Percentiles rank a stretch among this genome's conserved stretches.
Evolutionary conservation across 2,329 filamentous ascomycete genomes (phyloP).

Genomic region (Rhinocladiella similis): DNA sequence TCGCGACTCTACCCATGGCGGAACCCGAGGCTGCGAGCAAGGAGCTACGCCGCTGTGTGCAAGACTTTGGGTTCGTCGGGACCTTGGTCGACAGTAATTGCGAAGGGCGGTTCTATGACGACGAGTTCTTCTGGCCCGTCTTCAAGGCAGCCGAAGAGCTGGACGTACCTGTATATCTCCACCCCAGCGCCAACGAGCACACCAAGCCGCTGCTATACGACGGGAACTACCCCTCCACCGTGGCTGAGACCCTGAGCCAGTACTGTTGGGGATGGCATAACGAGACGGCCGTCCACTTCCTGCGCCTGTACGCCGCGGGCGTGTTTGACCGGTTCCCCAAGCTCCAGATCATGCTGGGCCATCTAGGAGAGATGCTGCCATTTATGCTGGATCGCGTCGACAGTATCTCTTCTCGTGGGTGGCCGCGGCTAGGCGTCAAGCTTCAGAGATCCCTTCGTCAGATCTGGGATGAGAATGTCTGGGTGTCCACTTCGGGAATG

Average conservation of each 20-base stretch:
- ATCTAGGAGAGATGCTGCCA: constrained; percentile 55
- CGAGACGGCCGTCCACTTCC: constrained; percentile 37
- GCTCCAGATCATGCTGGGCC: constrained; percentile 56
- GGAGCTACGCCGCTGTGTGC: constrained; percentile 41
- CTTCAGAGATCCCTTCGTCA: constrained; percentile 48
- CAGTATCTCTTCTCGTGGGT: constrained; percentile 7
- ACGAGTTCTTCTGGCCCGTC: constrained; percentile 42
- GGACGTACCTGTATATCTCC: constrained; percentile 53
- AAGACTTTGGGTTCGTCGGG: constrained; percentile 47
- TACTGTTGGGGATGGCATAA: constrained; percentile 39
- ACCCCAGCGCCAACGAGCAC: constrained; percentile 47
- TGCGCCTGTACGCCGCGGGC: constrained; percentile 50
- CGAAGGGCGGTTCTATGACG: constrained; percentile 43
- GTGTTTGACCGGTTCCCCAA: constrained; percentile 56
- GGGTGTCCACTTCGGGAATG: constrained; percentile 58
- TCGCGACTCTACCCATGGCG: constrained; percentile 45
- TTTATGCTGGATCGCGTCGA: constrained; percentile 51
- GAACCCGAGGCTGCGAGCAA: constrained; percentile 36
- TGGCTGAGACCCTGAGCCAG: constrained; percentile 20
- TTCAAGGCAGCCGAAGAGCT: constrained; percentile 45
- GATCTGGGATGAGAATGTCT: constrained; percentile 58
- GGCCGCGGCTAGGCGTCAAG: constrained; percentile 51
- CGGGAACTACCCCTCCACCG: constrained; percentile 36
- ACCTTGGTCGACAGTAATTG: constrained; percentile 47
- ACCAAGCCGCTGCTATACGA: constrained; percentile 35